Conservation (phyloP, 495 filamentous ascomycete species). For the Haplographium delicatum region DNA sequence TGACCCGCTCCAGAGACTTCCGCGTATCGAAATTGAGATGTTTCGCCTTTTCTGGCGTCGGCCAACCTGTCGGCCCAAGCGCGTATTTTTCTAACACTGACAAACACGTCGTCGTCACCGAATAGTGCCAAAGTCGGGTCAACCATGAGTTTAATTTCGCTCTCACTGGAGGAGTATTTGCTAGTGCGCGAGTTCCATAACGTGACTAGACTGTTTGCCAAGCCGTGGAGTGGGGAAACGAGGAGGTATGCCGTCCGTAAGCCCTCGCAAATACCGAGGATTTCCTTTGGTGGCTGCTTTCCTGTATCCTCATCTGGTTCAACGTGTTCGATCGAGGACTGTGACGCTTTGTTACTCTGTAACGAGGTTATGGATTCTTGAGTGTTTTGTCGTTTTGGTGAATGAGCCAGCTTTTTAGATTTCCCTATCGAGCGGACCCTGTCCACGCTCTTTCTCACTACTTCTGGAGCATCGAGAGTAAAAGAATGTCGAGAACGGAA, state of each 20-base stretch:
- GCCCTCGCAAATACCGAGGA: slow-evolving; percentile 22
- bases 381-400: slow-evolving; percentile 8
- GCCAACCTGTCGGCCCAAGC: slow-evolving; percentile 62
- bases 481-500: slow-evolving; percentile 18
- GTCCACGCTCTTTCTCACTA: slow-evolving; percentile 24
- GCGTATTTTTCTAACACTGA: slow-evolving; percentile 59
- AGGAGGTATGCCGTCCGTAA: slow-evolving; percentile 62
- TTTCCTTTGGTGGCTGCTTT: slow-evolving; percentile 4
- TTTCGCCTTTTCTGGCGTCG: not conserved
- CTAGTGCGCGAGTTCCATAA: slow-evolving; percentile 33
- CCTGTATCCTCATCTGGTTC: slow-evolving; percentile 13
- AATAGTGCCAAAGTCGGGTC: slow-evolving; percentile 67
- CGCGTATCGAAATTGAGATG: slow-evolving; percentile 7
- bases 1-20: slow-evolving; percentile 25
- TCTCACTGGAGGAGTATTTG: slow-evolving; percentile 36
- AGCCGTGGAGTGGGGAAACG: slow-evolving; percentile 70
- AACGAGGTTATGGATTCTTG: slow-evolving; percentile 3
- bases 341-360: not conserved
- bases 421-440: slow-evolving; percentile 18
- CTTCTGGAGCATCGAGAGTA: slow-evolving; percentile 14
- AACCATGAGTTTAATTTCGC: slow-evolving; percentile 42
- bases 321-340: slow-evolving; percentile 5
- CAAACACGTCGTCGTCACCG: slow-evolving; percentile 75
- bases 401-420: not conserved
- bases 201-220: slow-evolving; percentile 53